phyloP scores from a whole-genome alignment of 225 moss, liverwort and hornwort species.

The Marchantia paleacea region DNA sequence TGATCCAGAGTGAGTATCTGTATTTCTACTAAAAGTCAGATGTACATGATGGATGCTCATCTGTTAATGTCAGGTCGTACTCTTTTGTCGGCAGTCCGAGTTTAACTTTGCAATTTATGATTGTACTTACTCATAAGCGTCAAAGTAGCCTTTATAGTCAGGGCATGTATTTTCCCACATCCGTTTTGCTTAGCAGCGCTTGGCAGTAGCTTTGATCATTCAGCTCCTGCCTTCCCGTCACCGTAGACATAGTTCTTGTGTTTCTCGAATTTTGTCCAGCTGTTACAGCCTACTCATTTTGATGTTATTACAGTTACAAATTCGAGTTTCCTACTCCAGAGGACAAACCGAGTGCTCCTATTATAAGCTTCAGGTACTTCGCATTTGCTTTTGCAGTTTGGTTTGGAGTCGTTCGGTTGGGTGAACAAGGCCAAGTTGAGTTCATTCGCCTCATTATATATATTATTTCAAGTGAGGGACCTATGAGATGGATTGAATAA shows the following conservation, averaged over 20 bases:
- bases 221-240: neutral
- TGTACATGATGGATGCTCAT: too few relatives aligned
- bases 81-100: neutral
- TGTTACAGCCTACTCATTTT: neutral
- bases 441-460: neutral
- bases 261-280: neutral
- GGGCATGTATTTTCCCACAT: too few relatives aligned
- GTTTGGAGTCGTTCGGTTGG: too few relatives aligned
- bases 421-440: neutral
- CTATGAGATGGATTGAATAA: neutral
- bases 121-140: neutral
- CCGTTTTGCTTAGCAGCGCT: neutral
- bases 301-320: conserved; percentile 60
- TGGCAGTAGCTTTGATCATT: neutral
- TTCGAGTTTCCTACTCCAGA: conserved; percentile 99
- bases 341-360: conserved; percentile 91
- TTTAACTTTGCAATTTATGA: neutral
- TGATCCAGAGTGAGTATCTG: conserved; percentile 86
- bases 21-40: neutral
- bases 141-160: too few relatives aligned
- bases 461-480: too few relatives aligned
- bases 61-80: neutral
- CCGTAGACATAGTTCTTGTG: neutral
- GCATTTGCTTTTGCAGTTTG: neutral
- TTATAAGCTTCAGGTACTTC: conserved; percentile 86